Conservation (phyloP, 148 eudicot genomes). For the Rhododendron griersonianum region DNA sequence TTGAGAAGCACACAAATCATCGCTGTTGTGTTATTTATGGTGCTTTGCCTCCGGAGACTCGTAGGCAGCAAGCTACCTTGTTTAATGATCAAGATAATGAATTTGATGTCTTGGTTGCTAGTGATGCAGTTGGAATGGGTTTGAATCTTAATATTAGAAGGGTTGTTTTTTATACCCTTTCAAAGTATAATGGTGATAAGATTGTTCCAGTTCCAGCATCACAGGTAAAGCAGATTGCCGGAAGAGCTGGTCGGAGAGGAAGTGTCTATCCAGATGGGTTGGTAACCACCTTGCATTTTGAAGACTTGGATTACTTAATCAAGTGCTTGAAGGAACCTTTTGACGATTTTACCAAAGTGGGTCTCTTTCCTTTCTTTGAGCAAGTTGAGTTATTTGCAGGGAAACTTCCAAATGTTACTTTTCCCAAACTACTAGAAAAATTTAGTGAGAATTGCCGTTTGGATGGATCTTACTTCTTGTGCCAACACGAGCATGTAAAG, state of each 20-base stretch:
- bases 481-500: slow-evolving; percentile 61
- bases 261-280: slow-evolving; percentile 93
- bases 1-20: slow-evolving; percentile 83
- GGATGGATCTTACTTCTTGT: slow-evolving; percentile 89
- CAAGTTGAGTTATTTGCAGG: slow-evolving; percentile 94
- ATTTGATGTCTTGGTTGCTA: slow-evolving; percentile 88
- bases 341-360: slow-evolving; percentile 74
- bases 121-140: slow-evolving; percentile 99
- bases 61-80: slow-evolving; percentile 82
- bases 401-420: slow-evolving; percentile 56
- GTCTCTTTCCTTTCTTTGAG: slow-evolving; percentile 86
- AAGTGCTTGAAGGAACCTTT: slow-evolving; percentile 84
- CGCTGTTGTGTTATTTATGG: slow-evolving; percentile 97
- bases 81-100: slow-evolving; percentile 81
- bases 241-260: slow-evolving; percentile 97
- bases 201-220: slow-evolving; percentile 85
- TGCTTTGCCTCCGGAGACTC: slow-evolving; percentile 97
- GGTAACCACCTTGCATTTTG: slow-evolving; percentile 66
- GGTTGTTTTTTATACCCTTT: slow-evolving; percentile 65
- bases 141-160: slow-evolving; percentile 88
- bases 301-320: slow-evolving; percentile 80
- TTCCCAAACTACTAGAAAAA: slow-evolving; percentile 62
- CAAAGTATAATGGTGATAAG: slow-evolving; percentile 88
- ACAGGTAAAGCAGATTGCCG: slow-evolving; percentile 96
- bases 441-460: slow-evolving; percentile 72